phyloP scores from a whole-genome alignment of 192 early-diverging fungal genomes.

The Physocladia obscura region DNA sequence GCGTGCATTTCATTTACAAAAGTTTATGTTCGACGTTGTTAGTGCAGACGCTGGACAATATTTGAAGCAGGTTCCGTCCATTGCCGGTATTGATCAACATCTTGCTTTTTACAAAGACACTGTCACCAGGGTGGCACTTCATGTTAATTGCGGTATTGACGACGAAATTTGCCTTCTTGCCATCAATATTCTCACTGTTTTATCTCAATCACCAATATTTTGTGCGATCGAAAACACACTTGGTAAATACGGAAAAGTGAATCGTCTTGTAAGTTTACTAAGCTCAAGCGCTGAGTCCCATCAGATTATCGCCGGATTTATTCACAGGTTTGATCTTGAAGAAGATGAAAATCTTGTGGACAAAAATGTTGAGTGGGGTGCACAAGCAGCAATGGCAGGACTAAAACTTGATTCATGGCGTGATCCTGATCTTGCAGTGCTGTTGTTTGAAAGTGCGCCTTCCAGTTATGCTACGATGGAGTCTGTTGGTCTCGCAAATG shows the following conservation, averaged over 20 bases:
- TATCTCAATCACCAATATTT: conserved; percentile 75
- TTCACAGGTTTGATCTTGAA: conserved; percentile 71
- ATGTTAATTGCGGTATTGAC: conserved; percentile 61
- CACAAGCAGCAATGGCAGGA: neutral
- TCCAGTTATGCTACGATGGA: neutral
- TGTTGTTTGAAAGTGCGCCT: conserved; percentile 19
- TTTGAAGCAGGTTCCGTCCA: conserved; percentile 39
- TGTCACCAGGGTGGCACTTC: conserved; percentile 72
- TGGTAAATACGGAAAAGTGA: conserved; percentile 48
- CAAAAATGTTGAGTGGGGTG: conserved; percentile 2
- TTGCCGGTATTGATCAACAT: conserved; percentile 78
- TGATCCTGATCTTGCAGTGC: conserved; percentile 23
- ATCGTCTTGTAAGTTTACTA: conserved; percentile 73
- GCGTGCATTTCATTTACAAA: conserved; percentile 70
- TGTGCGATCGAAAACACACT: conserved; percentile 49
- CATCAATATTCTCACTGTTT: conserved; percentile 66
- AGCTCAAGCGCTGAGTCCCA: conserved; percentile 61
- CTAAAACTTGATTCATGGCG: conserved; percentile 26
- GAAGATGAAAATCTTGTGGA: conserved; percentile 43
- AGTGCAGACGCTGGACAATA: conserved; percentile 50
- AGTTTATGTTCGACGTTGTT: conserved; percentile 66
- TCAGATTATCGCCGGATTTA: conserved; percentile 75
- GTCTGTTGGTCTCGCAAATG: conserved; percentile 43
- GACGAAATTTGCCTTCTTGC: conserved; percentile 74
- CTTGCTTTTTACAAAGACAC: conserved; percentile 67